phyloP scores from a whole-genome alignment of 192 early-diverging fungal genomes.

The Coemansia sp. region DNA sequence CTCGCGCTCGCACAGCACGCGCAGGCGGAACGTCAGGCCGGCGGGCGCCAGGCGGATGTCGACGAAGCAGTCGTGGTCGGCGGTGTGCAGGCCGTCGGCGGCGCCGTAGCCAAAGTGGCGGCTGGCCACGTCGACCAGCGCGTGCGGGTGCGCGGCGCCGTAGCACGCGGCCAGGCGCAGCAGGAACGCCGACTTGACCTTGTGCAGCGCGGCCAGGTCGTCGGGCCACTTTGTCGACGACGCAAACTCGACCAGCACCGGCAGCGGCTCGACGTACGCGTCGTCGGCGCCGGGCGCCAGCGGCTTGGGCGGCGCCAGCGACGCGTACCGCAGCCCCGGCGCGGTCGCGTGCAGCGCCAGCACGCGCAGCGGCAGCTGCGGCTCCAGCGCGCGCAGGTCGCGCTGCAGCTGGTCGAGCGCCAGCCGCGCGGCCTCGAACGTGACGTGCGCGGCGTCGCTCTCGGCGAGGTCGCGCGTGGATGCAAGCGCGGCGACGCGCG shows the following conservation, averaged over 20 bases:
- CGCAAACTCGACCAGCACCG: constrained; percentile 82
- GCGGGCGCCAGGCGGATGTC: constrained; percentile 62
- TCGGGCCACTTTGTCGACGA: constrained; percentile 82
- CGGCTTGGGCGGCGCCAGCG: constrained; percentile 37
- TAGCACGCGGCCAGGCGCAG: constrained; percentile 67
- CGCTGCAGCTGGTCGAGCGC: constrained; percentile 28
- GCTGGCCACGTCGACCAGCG: constrained; percentile 33
- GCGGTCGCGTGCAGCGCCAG: constrained; percentile 31
- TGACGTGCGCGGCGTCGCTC: constrained; percentile 4
- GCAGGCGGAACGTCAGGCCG: constrained; percentile 80
- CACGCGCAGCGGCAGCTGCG: constrained; percentile 43
- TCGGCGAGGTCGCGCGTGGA: constrained; percentile 15
- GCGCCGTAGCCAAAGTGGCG: constrained; percentile 54
- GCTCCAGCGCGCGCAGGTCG: constrained; percentile 30
- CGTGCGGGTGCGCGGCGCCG: constrained; percentile 34
- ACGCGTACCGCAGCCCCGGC: constrained; percentile 62
- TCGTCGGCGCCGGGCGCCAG: constrained; percentile 41
- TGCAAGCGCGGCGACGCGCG: constrained; percentile 15
- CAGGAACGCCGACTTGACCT: constrained; percentile 86
- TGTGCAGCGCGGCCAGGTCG: constrained; percentile 80
- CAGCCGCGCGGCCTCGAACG: constrained; percentile 28
- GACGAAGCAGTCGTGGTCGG: constrained; percentile 52
- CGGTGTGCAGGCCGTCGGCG: constrained; percentile 48
- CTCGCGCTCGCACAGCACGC: constrained; percentile 71
- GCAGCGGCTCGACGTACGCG: constrained; percentile 63